Evolutionary conservation across 257 asterid species (phyloP), one percentile per base, ranked within the genome.

Genomic region (Solanum etuberosum): DNA sequence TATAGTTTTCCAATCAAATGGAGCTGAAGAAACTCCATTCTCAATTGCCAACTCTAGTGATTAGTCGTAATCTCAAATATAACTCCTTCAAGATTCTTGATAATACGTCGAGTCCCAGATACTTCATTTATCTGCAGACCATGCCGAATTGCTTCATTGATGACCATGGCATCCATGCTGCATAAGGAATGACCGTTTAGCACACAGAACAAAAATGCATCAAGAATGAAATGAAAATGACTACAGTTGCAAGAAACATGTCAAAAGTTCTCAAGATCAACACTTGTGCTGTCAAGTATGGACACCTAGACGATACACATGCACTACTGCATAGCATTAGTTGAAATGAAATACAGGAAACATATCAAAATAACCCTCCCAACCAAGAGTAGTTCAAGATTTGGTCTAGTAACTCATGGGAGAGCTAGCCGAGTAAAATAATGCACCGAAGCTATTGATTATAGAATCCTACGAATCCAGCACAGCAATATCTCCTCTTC

Each of bases 81-180:
- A 71, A 93, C 96, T 54, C 99, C 99, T 90, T 91, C 93, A 61
- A 91, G 97, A 88, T 94, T 88, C 91, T 91, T 90, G 82, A 95
- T 91, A 5, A 88, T 86, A 37, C 88, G 70, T 15, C 96, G 95
- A 63, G 98, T 95, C 89, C 97, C 98, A 67, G 85, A 90, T 38
- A 94, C 94, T 93, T 95, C 98, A 78, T 88, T 89, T 76, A 95
- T 86, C 38, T n/a, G 83, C 88, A 97, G 85, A 83, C 98, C 98
- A 86, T 91, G 98, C 68, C 88, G 90, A 85, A 86, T 59, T 48
- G 98, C 98, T 92, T 97, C 99, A 68, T 82, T 85, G 32, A 92
- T 88, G 46, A 97, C 99, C 92, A 95, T 85, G 51, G 78, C 89
- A 91, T 97, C 98, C 95, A 95, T 94, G 87, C 98, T 95, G 95